A percentile compares a stretch with the other conserved stretches of the same genome.
phyloP scores from a whole-genome alignment of 2,329 filamentous ascomycete species.

The Amesomyces nigricolor region DNA sequence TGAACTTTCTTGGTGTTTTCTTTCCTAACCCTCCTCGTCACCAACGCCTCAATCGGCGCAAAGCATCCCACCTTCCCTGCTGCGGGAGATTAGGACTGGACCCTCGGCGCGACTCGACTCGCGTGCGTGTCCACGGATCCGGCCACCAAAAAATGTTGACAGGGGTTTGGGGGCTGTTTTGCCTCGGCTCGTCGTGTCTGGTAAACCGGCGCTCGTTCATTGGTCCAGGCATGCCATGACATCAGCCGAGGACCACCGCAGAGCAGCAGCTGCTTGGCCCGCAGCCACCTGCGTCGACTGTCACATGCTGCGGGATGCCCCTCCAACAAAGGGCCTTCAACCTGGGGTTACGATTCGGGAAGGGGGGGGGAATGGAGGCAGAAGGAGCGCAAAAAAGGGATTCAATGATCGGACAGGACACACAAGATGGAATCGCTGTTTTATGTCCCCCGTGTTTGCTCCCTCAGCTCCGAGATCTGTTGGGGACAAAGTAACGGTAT shows the following conservation, averaged over 20 bases:
- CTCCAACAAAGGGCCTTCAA: neutral
- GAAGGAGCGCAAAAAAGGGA: too few relatives aligned
- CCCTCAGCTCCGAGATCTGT: too few relatives aligned
- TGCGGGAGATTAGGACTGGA: neutral
- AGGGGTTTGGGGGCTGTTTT: neutral
- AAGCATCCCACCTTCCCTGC: neutral
- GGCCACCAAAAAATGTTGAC: neutral
- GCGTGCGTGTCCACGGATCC: neutral
- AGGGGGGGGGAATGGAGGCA: neutral
- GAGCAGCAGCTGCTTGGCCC: neutral
- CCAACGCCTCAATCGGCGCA: neutral
- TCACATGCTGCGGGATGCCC: constrained; percentile 16
- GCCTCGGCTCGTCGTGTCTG: constrained; percentile 18
- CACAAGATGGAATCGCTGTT: too few relatives aligned
- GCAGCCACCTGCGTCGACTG: neutral
- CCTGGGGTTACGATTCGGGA: neutral
- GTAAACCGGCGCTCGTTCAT: constrained; percentile 15
- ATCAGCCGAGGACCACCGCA: constrained; percentile 21
- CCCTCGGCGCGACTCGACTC: constrained; percentile 7
- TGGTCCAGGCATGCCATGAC: constrained; percentile 21
- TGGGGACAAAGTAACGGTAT: too few relatives aligned
- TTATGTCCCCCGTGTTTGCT: too few relatives aligned
- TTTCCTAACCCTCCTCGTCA: neutral
- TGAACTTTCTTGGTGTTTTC: too few relatives aligned
- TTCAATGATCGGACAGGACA: too few relatives aligned